Conservation (phyloP, 2,329 filamentous ascomycete species). For the Alternaria sp. region DNA sequence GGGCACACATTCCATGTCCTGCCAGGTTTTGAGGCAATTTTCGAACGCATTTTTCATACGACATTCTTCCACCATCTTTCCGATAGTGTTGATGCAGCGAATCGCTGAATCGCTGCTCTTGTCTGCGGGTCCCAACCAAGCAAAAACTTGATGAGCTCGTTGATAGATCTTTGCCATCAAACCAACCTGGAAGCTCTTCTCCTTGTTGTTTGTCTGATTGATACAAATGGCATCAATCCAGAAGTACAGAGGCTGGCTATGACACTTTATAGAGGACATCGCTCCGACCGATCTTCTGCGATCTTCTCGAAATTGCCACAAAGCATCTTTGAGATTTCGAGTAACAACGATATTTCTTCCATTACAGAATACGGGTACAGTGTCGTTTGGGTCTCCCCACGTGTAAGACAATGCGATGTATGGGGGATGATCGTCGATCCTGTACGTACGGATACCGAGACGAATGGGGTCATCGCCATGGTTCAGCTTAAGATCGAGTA, state of each 20-base stretch:
- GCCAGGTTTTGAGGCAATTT: not conserved
- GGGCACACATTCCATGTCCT: not conserved
- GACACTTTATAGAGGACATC: no score
- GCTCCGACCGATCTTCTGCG: not conserved
- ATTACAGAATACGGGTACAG: not conserved
- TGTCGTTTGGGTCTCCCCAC: conserved; percentile 1
- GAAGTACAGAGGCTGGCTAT: not conserved
- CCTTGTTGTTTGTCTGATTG: not conserved
- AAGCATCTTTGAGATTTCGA: not conserved
- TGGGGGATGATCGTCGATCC: not conserved
- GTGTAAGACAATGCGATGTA: conserved; percentile 1
- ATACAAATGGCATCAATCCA: not conserved
- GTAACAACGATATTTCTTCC: not conserved
- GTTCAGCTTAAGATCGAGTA: conserved; percentile 7
- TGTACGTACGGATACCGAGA: not conserved
- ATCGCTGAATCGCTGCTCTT: conserved; percentile 3
- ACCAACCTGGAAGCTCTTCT: conserved; percentile 22
- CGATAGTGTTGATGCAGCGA: not conserved
- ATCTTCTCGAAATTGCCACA: conserved; percentile 2
- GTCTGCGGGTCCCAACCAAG: conserved; percentile 21
- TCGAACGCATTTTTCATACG: not conserved
- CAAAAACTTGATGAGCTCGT: conserved; percentile 4
- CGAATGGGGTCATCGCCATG: not conserved
- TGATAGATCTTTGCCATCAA: conserved; percentile 24
- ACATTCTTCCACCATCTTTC: not conserved